Percentiles rank a stretch among this genome's conserved stretches.
Conservation (phyloP, 2,329 filamentous ascomycete genomes). For the Fonsecaea pedrosoi region DNA sequence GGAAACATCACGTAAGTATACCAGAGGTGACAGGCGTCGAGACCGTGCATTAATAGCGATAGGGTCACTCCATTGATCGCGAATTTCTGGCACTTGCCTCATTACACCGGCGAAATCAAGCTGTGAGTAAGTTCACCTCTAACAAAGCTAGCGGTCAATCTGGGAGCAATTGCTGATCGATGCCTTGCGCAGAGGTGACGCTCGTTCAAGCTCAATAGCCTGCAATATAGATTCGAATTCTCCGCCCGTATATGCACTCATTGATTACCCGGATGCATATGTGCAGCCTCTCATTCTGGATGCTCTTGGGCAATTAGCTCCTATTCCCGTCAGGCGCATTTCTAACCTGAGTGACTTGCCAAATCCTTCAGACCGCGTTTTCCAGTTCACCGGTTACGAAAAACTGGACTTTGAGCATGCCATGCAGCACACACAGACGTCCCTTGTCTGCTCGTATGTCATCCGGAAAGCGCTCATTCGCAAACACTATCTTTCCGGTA, state of each 20-base stretch:
- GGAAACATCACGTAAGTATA: slow-evolving; percentile 71
- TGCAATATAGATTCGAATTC: neutral
- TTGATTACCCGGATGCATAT: slow-evolving; percentile 87
- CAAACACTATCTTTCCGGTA: slow-evolving; percentile 90
- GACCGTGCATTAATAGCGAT: slow-evolving; percentile 34
- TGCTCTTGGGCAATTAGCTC: slow-evolving; percentile 71
- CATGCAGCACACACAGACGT: slow-evolving; percentile 65
- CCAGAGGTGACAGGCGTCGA: slow-evolving; percentile 55
- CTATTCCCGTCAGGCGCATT: slow-evolving; percentile 62
- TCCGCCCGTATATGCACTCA: slow-evolving; percentile 68
- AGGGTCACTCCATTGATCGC: slow-evolving; percentile 90
- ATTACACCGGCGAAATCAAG: slow-evolving; percentile 74
- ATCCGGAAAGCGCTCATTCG: slow-evolving; percentile 95
- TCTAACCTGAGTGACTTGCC: slow-evolving; percentile 57
- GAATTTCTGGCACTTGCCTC: slow-evolving; percentile 82
- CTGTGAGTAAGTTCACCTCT: slow-evolving; percentile 69
- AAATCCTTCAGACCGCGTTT: slow-evolving; percentile 56
- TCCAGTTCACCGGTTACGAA: slow-evolving; percentile 90
- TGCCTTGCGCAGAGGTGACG: slow-evolving; percentile 22
- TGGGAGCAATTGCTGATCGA: slow-evolving; percentile 12
- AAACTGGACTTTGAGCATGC: slow-evolving; percentile 81
- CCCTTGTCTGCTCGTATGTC: slow-evolving; percentile 85
- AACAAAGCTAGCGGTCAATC: neutral
- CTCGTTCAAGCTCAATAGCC: slow-evolving; percentile 8
- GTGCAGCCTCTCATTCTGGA: slow-evolving; percentile 83